Evolutionary conservation across 73 alveolate species (phyloP), one percentile per base, ranked within the genome.

Genomic region (Paramecium bursaria): DNA sequence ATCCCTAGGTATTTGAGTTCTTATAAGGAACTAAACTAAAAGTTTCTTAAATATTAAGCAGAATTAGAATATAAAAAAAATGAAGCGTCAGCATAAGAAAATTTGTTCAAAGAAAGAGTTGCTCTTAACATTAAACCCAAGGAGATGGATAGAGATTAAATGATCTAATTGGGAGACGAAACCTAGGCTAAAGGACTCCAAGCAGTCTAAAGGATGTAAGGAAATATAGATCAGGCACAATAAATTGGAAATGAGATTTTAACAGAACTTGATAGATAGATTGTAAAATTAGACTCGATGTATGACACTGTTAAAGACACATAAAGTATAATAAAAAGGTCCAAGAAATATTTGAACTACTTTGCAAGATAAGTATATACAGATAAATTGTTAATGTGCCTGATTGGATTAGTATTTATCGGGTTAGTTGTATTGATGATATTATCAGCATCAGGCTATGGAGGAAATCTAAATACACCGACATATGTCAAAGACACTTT

Each of bases 321-420:
- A 2, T 13, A 75, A 50, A 46, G 67, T 2, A 44, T 30, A 10
- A 29, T 75, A 48, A 75, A 75, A 75, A 75, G 88, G 50, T 50
- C 88, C 17, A 46, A 52, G 9, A 75, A 75, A 51, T 35, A 50
- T 10, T 50, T 75, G 7, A 75, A 25, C 19, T 75, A 75, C 30
- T 75, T 75, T 50, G 88, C 88, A 13, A 75, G 74, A 30, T 50
- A 75, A 75, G 88, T 75, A 1, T 75, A 55, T 17, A 75, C 88
- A 14, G 88, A 75, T 17, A 75, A 75, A 51, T 29, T 75, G 3
- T 61, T 75, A 6, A 75, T 75, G 88, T 75, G 88, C 23, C 50
- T 48, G 7, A 33, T 75, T 3, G 73, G 88, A 21, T 46, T 61
- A 29, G 50, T 75, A 1, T 55, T 75, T 29, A 30, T 75, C 4